Conservation (phyloP, 2,329 filamentous ascomycete genomes). For the Fusarium odoratissimum region DNA sequence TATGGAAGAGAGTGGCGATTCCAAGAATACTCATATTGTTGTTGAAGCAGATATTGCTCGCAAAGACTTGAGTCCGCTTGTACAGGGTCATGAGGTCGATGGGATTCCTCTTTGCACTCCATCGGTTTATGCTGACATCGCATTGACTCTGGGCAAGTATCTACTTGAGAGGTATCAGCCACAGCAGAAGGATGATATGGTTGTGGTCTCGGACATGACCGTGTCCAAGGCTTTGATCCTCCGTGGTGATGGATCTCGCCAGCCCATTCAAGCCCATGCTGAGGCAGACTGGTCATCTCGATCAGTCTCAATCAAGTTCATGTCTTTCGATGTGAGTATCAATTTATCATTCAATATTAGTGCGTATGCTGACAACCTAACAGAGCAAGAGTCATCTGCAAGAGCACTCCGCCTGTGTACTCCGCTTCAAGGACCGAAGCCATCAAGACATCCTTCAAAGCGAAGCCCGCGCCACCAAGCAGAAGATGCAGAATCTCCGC, state of each 20-base stretch:
- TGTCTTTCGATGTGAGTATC: conserved; percentile 32
- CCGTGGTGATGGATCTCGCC: not conserved
- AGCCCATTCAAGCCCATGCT: conserved; percentile 30
- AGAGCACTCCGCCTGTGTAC: conserved; percentile 23
- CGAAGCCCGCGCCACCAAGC: not conserved
- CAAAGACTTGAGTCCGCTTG: conserved; percentile 32
- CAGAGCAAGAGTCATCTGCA: conserved; percentile 24
- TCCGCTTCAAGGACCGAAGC: conserved; percentile 26
- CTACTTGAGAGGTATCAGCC: conserved; percentile 24
- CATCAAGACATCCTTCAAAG: conserved; percentile 21
- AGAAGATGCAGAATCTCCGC: conserved; percentile 32
- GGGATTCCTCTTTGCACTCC: conserved; percentile 36
- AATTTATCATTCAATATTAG: rapidly evolving
- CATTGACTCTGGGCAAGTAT: conserved; percentile 27
- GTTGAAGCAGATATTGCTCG: conserved; percentile 37
- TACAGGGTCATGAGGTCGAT: conserved; percentile 36
- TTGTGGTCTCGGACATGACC: conserved; percentile 39
- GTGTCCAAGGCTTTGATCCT: conserved; percentile 35
- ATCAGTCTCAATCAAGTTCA: conserved; percentile 18
- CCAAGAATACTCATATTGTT: conserved; percentile 22
- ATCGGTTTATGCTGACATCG: conserved; percentile 37
- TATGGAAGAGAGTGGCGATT: conserved; percentile 30
- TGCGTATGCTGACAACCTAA: rapidly evolving
- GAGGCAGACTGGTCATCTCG: conserved; percentile 32
- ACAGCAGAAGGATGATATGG: conserved; percentile 17